A percentile compares a stretch with the other conserved stretches of the same genome.
Conservation (phyloP, 2,329 filamentous ascomycete species). For the Aspergillus sp. region DNA sequence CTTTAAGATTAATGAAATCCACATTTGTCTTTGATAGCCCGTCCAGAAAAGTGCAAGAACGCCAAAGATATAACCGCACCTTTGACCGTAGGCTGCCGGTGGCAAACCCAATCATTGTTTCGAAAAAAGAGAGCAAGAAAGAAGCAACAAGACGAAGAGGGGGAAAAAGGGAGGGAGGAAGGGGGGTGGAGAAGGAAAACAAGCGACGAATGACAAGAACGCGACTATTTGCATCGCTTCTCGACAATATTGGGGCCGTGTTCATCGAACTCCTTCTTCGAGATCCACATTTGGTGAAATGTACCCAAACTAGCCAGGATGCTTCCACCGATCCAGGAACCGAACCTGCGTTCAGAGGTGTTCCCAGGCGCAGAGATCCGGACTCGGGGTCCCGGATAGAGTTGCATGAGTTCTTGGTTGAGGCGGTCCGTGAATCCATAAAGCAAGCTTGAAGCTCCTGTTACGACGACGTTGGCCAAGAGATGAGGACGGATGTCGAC, state of each 20-base stretch:
- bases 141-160: not conserved
- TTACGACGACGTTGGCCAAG: constrained; percentile 87
- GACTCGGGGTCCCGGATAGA: constrained; percentile 83
- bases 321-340: constrained; percentile 93
- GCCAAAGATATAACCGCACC: constrained; percentile 1
- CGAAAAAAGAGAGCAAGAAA: not conserved
- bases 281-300: constrained; percentile 99
- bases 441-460: constrained; percentile 80
- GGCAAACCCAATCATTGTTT: not conserved
- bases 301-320: constrained; percentile 93
- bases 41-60: constrained; percentile 7
- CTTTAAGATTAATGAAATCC: not conserved
- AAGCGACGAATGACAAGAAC: not conserved
- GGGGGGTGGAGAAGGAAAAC: too few relatives aligned
- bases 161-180: too few relatives aligned
- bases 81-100: not conserved
- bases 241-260: constrained; percentile 88
- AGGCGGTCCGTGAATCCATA: constrained; percentile 91
- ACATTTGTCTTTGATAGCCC: constrained; percentile 1
- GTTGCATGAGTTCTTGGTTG: constrained; percentile 74
- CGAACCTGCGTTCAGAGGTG: constrained; percentile 85
- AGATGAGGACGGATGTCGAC: constrained; percentile 83
- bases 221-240: constrained; percentile 84
- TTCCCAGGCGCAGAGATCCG: constrained; percentile 85
- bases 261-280: constrained; percentile 95